Conservation (phyloP, 345 rosid genomes). For the Durio zibethinus region DNA sequence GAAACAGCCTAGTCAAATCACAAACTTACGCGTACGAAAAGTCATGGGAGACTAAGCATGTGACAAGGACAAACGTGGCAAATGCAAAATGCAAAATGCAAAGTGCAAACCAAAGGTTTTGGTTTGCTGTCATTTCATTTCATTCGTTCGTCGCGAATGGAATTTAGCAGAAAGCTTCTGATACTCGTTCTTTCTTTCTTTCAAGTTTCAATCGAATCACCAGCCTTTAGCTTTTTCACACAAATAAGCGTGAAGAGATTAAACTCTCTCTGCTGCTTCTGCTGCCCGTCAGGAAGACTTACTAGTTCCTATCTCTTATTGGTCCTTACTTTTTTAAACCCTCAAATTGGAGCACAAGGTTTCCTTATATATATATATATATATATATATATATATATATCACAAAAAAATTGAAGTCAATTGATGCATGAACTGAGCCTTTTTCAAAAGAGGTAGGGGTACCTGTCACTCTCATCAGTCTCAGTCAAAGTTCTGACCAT, state of each 20-base stretch:
- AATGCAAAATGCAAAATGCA: not conserved
- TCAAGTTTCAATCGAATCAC: conserved; percentile 30
- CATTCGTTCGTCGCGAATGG: conserved; percentile 14
- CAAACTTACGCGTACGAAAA: not conserved
- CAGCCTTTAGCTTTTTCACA: conserved; percentile 22
- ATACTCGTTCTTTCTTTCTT: not conserved
- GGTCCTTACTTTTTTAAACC: not conserved
- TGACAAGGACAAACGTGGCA: not conserved
- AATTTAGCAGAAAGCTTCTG: conserved; percentile 1
- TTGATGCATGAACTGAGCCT: conserved; percentile 20
- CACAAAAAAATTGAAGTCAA: no score
- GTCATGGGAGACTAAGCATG: not conserved
- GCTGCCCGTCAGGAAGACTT: not conserved
- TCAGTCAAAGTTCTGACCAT: not conserved
- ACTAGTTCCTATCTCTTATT: not conserved
- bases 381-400: no score
- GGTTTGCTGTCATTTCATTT: not conserved
- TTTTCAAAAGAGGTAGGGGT: conserved; percentile 21
- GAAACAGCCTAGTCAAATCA: not conserved
- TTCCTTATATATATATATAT: no score
- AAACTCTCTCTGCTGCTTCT: conserved; percentile 30
- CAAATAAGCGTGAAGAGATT: conserved; percentile 49
- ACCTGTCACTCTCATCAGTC: not conserved
- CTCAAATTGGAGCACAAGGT: not conserved
- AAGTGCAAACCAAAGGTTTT: not conserved